Base-by-base conservation (phyloP, 2,329 filamentous ascomycete species). In the Ilyonectria sp. region DNA sequence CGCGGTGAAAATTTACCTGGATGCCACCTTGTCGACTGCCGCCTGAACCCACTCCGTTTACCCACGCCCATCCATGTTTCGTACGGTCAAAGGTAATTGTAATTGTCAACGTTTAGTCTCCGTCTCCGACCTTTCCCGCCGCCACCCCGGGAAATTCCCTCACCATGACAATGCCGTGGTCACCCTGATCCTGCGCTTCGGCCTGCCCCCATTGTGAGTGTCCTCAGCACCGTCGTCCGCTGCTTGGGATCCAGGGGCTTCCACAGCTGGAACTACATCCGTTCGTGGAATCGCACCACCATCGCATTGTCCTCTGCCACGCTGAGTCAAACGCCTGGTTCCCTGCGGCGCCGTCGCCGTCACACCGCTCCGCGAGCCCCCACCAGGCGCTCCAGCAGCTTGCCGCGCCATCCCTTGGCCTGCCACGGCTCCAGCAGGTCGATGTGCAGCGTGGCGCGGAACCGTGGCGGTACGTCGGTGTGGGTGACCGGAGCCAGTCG, bases 251-350 rank as follows among this genome's bases (percentile, higher is more conserved):
- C 57, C 4, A 26, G 6, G 26, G 46, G 52, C 15, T 19, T 37
- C 78, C 81, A 49, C 77, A 84, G 73, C 63, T 77, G 76, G 65
- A 87, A 86, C 40, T 84, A 85, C 65, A 83, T 69, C 75, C 75
- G 82, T 75, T 86, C 81, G 70, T 87, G 87, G 70, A 86, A 86
- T 50, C 75, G 71, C 49, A 87, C 81, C 15, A 86, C 85, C 77
- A 83, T 82, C 6, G 69, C 77, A 71, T 87, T 87, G 74, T 86
- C 85, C 29, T 75, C 80, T 13, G 80, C 79, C 8, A 86, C 78
- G 3, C 84, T 84, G 35, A 87, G 79, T 67, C 82, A 82, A 21
- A 85, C 77, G 3, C 84, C 84, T 31, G 6, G 50, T 69, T 71
- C 78, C 9, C 15, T 7, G 17, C 15, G 19, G 62, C 65, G 17